A percentile compares a stretch with the other conserved stretches of the same genome.
These are phyloP conservation scores for Eimeria necatrix DNA, from an alignment of 169 alveolate genomes.

Conservation along the genomic window DNA sequence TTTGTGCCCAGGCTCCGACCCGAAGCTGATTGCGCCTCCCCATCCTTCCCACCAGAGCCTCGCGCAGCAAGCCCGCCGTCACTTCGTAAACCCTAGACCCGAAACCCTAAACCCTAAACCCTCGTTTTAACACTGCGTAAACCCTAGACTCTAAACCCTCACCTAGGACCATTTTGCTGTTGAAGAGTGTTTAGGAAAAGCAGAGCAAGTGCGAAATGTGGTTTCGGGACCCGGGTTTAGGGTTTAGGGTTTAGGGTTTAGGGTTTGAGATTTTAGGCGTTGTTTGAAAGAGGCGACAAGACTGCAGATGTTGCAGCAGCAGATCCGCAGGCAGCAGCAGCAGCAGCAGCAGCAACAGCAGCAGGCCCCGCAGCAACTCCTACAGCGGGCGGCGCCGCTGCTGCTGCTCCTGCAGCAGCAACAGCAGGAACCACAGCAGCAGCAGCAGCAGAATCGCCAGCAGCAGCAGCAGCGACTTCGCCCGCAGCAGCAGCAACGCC, in stretches of 20 bases:
- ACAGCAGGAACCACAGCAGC: background rate
- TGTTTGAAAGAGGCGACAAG: slow-evolving; percentile 41
- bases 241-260: slow-evolving; percentile 6
- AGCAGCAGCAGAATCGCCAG: background rate
- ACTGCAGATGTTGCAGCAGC: background rate
- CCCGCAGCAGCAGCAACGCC: slow-evolving; percentile 1
- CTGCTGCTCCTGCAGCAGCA: background rate
- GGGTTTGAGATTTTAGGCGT: background rate
- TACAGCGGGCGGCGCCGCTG: background rate
- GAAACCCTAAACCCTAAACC: slow-evolving; percentile 1
- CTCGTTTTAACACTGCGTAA: background rate
- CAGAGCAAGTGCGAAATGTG: background rate
- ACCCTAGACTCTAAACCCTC: background rate
- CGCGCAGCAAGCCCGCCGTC: slow-evolving; percentile 31
- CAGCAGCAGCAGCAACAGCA: background rate
- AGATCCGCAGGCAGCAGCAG: background rate
- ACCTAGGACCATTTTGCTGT: no score
- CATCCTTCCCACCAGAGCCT: slow-evolving; percentile 40
- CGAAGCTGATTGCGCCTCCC: slow-evolving; percentile 41
- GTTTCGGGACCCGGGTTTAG: slow-evolving; percentile 5
- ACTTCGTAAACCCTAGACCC: slow-evolving; percentile 29
- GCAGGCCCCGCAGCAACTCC: background rate
- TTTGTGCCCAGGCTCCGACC: slow-evolving; percentile 36
- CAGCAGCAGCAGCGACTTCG: background rate
- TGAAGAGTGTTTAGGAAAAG: no score